Evolutionary conservation across 2,329 filamentous ascomycete species (phyloP).

Genomic region (Hymenoscyphus fraxineus): DNA sequence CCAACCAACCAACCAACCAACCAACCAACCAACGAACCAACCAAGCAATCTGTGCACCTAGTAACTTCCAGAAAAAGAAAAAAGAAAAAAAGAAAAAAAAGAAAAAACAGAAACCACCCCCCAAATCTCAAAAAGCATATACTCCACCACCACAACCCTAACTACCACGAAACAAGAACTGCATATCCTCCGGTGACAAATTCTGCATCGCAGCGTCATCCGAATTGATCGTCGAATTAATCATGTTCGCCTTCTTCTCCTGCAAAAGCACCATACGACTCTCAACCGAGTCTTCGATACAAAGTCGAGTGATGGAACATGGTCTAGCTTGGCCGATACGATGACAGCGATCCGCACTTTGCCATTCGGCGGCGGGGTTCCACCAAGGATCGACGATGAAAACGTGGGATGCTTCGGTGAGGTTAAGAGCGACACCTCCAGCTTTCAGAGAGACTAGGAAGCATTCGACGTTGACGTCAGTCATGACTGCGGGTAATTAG

Average conservation of each 20-base stretch:
- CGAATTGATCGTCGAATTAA: constrained; percentile 92
- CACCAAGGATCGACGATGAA: constrained; percentile 99
- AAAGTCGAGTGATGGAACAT: constrained; percentile 89
- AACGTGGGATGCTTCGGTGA: constrained; percentile 90
- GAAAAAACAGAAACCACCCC: not conserved
- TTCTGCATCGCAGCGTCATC: constrained; percentile 91
- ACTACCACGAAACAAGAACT: constrained; percentile 86
- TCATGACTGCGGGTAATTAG: constrained; percentile 53
- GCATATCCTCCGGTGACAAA: constrained; percentile 84
- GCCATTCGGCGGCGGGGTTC: constrained; percentile 99
- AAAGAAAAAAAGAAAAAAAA: no score
- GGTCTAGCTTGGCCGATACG: constrained; percentile 93
- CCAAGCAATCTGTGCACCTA: no score
- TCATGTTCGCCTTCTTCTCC: constrained; percentile 99
- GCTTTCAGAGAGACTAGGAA: constrained; percentile 96
- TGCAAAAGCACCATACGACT: constrained; percentile 92
- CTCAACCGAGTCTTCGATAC: constrained; percentile 96
- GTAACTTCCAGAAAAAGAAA: no score
- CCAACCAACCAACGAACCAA: no score
- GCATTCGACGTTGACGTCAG: constrained; percentile 86
- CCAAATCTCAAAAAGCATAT: not conserved
- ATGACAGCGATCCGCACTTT: constrained; percentile 89
- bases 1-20: no score
- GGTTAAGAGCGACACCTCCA: constrained; percentile 88
- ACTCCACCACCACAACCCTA: constrained; percentile 30